Conservation (phyloP, 2,329 filamentous ascomycete genomes). For the Neoarthrinium moseri region DNA sequence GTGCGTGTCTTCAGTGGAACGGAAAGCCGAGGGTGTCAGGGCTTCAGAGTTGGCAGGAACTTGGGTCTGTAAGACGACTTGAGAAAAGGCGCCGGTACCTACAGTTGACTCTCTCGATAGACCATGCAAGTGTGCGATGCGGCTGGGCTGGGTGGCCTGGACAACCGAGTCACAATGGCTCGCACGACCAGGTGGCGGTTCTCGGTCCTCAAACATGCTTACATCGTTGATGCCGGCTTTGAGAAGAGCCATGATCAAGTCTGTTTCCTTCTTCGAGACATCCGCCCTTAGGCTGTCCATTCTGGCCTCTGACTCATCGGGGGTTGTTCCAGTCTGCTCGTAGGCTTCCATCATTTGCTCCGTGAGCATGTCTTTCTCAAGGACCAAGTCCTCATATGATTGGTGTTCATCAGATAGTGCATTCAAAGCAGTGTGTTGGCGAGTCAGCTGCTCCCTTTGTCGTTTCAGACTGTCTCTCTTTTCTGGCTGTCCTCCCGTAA, state of each 20-base stretch:
- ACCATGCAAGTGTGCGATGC: slow-evolving; percentile 23
- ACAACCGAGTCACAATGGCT: slow-evolving; percentile 33
- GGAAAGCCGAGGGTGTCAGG: slow-evolving; percentile 12
- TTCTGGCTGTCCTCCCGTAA: slow-evolving; percentile 45
- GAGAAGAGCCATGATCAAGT: slow-evolving; percentile 38
- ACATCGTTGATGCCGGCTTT: slow-evolving; percentile 45
- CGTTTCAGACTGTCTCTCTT: slow-evolving; percentile 45
- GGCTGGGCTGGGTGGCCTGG: slow-evolving; percentile 42
- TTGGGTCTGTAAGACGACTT: slow-evolving; percentile 54
- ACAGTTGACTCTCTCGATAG: slow-evolving; percentile 31
- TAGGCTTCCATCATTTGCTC: slow-evolving; percentile 49
- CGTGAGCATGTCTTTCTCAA: slow-evolving; percentile 44
- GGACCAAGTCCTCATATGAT: slow-evolving; percentile 39
- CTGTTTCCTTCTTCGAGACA: slow-evolving; percentile 42
- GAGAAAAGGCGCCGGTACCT: slow-evolving; percentile 28
- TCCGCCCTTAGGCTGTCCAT: slow-evolving; percentile 47
- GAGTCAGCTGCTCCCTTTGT: slow-evolving; percentile 46
- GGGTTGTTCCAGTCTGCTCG: slow-evolving; percentile 48
- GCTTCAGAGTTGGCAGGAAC: slow-evolving; percentile 25
- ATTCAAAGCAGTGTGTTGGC: slow-evolving; percentile 44
- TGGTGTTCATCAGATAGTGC: slow-evolving; percentile 39
- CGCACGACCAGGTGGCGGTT: slow-evolving; percentile 11
- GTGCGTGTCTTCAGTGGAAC: slow-evolving; percentile 13
- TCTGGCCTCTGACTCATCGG: slow-evolving; percentile 48
- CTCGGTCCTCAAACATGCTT: slow-evolving; percentile 32